phyloP scores from a whole-genome alignment of 1,284 basidiomycete species.

The Veloboletus limbatus region DNA sequence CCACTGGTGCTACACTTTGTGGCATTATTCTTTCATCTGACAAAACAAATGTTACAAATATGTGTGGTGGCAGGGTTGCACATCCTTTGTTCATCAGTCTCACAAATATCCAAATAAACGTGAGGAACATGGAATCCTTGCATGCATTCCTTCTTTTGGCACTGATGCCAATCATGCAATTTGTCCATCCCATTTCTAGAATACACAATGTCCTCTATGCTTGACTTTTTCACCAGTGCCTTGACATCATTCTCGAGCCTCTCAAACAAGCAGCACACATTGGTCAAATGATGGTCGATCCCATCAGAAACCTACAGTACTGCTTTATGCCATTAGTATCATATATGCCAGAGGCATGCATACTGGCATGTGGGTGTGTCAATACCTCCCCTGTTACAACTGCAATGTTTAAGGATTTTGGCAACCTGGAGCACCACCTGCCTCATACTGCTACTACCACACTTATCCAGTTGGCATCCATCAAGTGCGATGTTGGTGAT shows the following conservation, averaged over 20 bases:
- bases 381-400: constrained; percentile 5
- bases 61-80: no score
- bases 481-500: background rate
- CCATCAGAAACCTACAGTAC: constrained; percentile 14
- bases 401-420: constrained; percentile 6
- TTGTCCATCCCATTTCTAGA: constrained; percentile 1
- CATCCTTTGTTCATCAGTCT: no score
- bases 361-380: constrained; percentile 7
- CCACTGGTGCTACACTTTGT: no score
- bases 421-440: constrained; percentile 16
- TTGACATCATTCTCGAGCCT: constrained; percentile 30
- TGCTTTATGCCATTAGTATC: constrained; percentile 5
- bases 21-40: no score
- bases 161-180: constrained; percentile 33
- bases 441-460: constrained; percentile 21
- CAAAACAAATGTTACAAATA: no score
- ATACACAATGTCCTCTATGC: background rate
- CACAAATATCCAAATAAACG: constrained; percentile 30
- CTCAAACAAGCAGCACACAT: constrained; percentile 30
- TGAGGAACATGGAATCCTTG: constrained; percentile 30
- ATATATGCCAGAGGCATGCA: constrained; percentile 2
- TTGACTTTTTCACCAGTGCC: constrained; percentile 30
- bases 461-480: constrained; percentile 11
- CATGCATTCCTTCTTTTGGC: constrained; percentile 32
- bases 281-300: constrained; percentile 30